A percentile compares a stretch with the other conserved stretches of the same genome.
phyloP scores from a whole-genome alignment of 2,329 filamentous ascomycete genomes.

The Aspergillus ruber region DNA sequence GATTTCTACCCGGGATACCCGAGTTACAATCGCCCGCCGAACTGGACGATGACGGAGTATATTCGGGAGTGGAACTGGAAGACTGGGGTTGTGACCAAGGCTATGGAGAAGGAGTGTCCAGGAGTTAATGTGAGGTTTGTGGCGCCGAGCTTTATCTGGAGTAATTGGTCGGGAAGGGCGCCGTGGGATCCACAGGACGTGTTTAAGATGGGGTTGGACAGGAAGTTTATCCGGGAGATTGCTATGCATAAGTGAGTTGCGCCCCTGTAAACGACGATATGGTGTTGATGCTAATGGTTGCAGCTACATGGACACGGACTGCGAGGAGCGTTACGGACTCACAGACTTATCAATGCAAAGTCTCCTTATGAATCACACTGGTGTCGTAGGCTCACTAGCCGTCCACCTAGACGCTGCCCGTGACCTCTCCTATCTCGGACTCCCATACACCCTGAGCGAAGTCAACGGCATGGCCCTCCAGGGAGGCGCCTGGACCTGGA shows the following conservation, averaged over 20 bases:
- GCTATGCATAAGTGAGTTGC: slow-evolving; percentile 7
- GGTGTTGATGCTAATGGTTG: background rate
- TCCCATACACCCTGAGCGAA: slow-evolving; percentile 9
- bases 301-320: slow-evolving; percentile 5
- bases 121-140: slow-evolving; percentile 5
- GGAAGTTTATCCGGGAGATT: slow-evolving; percentile 6
- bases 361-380: slow-evolving; percentile 15
- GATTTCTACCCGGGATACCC: slow-evolving; percentile 2
- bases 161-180: slow-evolving; percentile 1
- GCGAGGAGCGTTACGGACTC: background rate
- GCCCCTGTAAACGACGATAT: background rate
- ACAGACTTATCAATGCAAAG: background rate
- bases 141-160: slow-evolving; percentile 8
- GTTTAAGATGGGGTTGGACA: slow-evolving; percentile 4
- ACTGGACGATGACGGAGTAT: slow-evolving; percentile 9
- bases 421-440: slow-evolving; percentile 10
- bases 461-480: slow-evolving; percentile 12
- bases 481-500: slow-evolving; percentile 8
- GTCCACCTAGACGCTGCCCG: slow-evolving; percentile 7
- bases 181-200: slow-evolving; percentile 3
- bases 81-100: slow-evolving; percentile 2
- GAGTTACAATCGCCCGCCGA: slow-evolving; percentile 4
- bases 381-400: slow-evolving; percentile 5
- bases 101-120: slow-evolving; percentile 8
- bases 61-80: slow-evolving; percentile 10